Base-by-base conservation (phyloP, 208 protist species). In the Acanthamoeba lugdunensis region DNA sequence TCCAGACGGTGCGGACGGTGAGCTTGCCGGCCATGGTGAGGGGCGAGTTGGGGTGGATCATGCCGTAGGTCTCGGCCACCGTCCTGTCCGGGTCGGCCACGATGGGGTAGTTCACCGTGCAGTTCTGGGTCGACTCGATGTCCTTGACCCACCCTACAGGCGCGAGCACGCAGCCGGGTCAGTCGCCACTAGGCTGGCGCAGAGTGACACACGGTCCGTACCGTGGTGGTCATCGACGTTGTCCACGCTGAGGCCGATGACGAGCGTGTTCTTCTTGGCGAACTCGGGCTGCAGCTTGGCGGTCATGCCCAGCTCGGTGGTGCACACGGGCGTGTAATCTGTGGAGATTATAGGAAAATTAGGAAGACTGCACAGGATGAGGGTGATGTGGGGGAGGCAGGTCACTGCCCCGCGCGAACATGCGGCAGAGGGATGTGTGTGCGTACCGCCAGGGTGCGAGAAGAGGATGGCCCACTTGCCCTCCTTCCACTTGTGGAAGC, bases 281-380 rank as follows among this genome's bases (percentile, higher is more conserved):
- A 94, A 97, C 92, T 97, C 95, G 54, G 25, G 75, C 21, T 82
- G 50, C 11, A 96, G 75, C 94, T 96, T 95, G 56, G 96, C 95
- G 14, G 63, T 79, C 21, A 23, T 48, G 21, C 95, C 96, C 21
- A 97, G 93, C 94, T 97, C 96, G 14, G 96, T 97, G 37, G 96
- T 97, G 93, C 96, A 97, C 56, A 97, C 95, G 21, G 96, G 96
- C 14, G 96, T 97, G 95, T 93, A 95, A 56, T 96, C 88, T 79
- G 9, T 2, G 18, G 52, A 25, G 45, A 56, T 2, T 45, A n/a
- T 4, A 14, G 30, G 58, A 50, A 69, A 1, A 16, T 56, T 75
- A 4, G 14, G 30, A 75, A 41, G 37, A 3, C 2, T 2, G 37
- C 37, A 41, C 37, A 41, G 0, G 41, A 23, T 5, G 25, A 28